A percentile compares a stretch with the other conserved stretches of the same genome.
These are phyloP conservation scores for Remersonia thermophila DNA, from an alignment of 2,329 filamentous ascomycete species.

Conservation along the genomic window DNA sequence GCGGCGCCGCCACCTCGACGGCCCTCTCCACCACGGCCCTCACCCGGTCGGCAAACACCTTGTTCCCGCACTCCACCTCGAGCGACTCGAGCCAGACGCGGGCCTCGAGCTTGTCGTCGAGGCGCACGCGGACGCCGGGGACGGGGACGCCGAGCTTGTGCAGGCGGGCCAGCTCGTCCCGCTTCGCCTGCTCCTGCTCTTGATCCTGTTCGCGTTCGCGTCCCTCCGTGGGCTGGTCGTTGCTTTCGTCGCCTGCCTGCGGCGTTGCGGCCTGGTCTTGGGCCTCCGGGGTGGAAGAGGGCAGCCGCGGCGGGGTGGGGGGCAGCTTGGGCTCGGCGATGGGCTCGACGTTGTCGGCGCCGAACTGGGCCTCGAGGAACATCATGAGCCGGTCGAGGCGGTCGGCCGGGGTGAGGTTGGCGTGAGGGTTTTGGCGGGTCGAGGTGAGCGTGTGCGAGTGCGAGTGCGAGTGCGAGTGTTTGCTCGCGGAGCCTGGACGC, in stretches of 20 bases:
- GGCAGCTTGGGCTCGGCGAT: slow-evolving; percentile 52
- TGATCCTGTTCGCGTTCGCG: slow-evolving; percentile 21
- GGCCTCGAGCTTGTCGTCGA: slow-evolving; percentile 70
- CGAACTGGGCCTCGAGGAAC: slow-evolving; percentile 96
- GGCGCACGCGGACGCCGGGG: slow-evolving; percentile 72
- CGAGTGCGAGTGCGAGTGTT: slow-evolving; percentile 39
- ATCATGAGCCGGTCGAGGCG: slow-evolving; percentile 77
- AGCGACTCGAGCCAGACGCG: slow-evolving; percentile 86
- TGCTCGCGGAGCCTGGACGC: slow-evolving; percentile 45
- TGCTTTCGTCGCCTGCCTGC: slow-evolving; percentile 2
- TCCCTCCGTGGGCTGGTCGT: slow-evolving; percentile 15
- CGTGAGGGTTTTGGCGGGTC: slow-evolving; percentile 55
- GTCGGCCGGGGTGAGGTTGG: slow-evolving; percentile 57
- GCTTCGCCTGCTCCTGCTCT: slow-evolving; percentile 40
- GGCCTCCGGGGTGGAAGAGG: slow-evolving; percentile 2
- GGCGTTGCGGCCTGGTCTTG: background rate
- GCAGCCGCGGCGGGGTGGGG: slow-evolving; percentile 1
- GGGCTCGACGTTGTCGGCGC: slow-evolving; percentile 65
- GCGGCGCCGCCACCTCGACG: slow-evolving; percentile 71
- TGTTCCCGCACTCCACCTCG: slow-evolving; percentile 75
- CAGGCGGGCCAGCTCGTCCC: slow-evolving; percentile 61
- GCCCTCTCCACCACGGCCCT: slow-evolving; percentile 81
- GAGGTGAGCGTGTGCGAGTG: slow-evolving; percentile 14
- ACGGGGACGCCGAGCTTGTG: slow-evolving; percentile 81
- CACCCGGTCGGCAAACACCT: slow-evolving; percentile 70